Evolutionary conservation across 441 rosid genomes (phyloP).

Genomic region (Euphorbia schlechtendalii): DNA sequence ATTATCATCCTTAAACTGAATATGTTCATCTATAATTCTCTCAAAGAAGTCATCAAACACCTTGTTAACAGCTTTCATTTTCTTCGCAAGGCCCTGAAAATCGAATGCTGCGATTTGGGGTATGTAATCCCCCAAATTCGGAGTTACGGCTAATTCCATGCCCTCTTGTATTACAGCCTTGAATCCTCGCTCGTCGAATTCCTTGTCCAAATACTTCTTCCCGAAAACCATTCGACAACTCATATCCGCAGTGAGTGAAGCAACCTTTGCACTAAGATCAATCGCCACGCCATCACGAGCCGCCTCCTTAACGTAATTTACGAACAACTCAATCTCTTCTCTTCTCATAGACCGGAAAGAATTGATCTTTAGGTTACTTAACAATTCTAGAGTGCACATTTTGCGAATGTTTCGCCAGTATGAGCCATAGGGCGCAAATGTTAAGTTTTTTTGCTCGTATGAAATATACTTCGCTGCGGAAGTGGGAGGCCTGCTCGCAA

Average conservation of each 20-base stretch:
- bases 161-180: slow-evolving; percentile 27
- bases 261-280: slow-evolving; percentile 29
- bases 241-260: slow-evolving; percentile 26
- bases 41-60: slow-evolving; percentile 33
- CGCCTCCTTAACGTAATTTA: slow-evolving; percentile 20
- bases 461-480: slow-evolving; percentile 24
- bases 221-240: slow-evolving; percentile 44
- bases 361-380: slow-evolving; percentile 25
- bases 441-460: slow-evolving; percentile 28
- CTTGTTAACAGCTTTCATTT: slow-evolving; percentile 26
- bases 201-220: slow-evolving; percentile 33
- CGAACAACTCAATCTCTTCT: slow-evolving; percentile 30
- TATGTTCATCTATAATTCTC: slow-evolving; percentile 35
- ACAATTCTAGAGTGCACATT: slow-evolving; percentile 40
- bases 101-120: slow-evolving; percentile 34
- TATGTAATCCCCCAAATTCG: slow-evolving; percentile 36
- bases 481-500: slow-evolving; percentile 31
- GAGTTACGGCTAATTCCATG: slow-evolving; percentile 19
- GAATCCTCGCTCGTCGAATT: slow-evolving; percentile 34
- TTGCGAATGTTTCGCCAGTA: slow-evolving; percentile 42
- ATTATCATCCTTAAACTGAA: slow-evolving; percentile 21
- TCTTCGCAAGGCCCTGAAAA: slow-evolving; percentile 35
- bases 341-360: slow-evolving; percentile 28
- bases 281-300: slow-evolving; percentile 9
- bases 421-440: slow-evolving; percentile 31